A percentile compares a stretch with the other conserved stretches of the same genome.
Conservation (phyloP, 2,329 filamentous ascomycete species). For the Lecanoromycetidae sp. region DNA sequence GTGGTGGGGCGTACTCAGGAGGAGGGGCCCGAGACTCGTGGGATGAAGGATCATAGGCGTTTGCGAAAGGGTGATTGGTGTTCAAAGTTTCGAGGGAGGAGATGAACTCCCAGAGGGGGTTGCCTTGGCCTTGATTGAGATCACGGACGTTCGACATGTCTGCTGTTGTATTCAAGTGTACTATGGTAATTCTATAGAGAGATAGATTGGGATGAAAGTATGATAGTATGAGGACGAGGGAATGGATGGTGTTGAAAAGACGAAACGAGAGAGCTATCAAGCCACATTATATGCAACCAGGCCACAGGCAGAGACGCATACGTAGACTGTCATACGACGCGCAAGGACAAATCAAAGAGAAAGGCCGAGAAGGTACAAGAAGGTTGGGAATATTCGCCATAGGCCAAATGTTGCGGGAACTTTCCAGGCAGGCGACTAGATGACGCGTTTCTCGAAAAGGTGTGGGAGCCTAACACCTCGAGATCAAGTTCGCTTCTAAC, state of each 20-base stretch:
- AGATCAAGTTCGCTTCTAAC: no score
- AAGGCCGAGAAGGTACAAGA: background rate
- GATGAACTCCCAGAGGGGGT: constrained; percentile 45
- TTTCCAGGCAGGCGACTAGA: no score
- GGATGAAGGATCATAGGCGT: constrained; percentile 25
- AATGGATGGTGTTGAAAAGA: background rate
- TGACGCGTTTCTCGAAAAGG: no score
- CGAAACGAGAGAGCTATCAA: constrained; percentile 4
- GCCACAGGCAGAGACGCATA: constrained; percentile 10
- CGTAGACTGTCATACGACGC: constrained; percentile 6
- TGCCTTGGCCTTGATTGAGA: constrained; percentile 37
- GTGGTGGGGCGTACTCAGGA: constrained; percentile 23
- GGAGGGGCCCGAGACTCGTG: constrained; percentile 21
- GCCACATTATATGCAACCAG: constrained; percentile 11
- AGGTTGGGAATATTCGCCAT: background rate
- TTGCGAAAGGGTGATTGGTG: constrained; percentile 34
- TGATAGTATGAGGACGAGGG: background rate
- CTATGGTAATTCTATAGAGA: background rate
- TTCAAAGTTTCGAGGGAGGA: constrained; percentile 38
- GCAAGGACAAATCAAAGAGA: constrained; percentile 1
- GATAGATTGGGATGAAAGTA: background rate
- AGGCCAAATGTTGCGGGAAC: no score
- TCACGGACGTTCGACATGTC: constrained; percentile 43
- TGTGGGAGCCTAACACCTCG: no score
- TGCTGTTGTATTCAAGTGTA: background rate